Evolutionary conservation across 805 yeast genomes (phyloP).

Genomic region (Wickerhamomyces ciferrii): DNA sequence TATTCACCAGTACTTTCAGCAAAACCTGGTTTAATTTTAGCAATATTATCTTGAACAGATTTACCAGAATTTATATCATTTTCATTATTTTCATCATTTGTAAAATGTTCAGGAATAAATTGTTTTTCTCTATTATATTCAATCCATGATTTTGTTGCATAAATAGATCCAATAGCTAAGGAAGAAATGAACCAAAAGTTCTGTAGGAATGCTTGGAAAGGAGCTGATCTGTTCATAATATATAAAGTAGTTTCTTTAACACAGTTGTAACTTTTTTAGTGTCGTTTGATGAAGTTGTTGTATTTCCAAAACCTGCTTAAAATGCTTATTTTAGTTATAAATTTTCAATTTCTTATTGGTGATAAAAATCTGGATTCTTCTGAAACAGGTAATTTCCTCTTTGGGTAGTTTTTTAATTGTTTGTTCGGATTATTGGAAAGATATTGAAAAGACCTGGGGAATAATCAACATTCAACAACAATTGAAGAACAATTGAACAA

Average conservation of each 20-base stretch:
- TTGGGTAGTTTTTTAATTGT: not conserved
- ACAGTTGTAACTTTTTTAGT: no score
- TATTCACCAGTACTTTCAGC: conserved; percentile 35
- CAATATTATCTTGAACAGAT: conserved; percentile 17
- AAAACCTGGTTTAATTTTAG: conserved; percentile 49
- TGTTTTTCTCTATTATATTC: conserved; percentile 29
- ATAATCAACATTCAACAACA: not conserved
- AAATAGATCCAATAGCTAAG: conserved; percentile 22
- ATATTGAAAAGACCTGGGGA: not conserved
- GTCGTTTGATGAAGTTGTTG: no score
- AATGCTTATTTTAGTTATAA: not conserved
- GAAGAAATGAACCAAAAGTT: conserved; percentile 20
- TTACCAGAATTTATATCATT: no score
- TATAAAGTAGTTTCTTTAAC: no score
- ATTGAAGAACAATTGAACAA: no score
- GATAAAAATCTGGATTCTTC: no score
- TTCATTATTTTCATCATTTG: conserved; percentile 2
- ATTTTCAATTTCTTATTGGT: not conserved
- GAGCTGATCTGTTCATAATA: conserved; percentile 10
- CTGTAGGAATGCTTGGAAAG: conserved; percentile 14
- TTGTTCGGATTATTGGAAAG: not conserved
- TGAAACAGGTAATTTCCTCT: not conserved
- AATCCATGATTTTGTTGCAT: conserved; percentile 24
- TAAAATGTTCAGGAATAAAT: conserved; percentile 27
- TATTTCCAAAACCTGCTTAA: no score